Conservation (phyloP, 2,329 filamentous ascomycete species). For the Fusarium sulawesiense region DNA sequence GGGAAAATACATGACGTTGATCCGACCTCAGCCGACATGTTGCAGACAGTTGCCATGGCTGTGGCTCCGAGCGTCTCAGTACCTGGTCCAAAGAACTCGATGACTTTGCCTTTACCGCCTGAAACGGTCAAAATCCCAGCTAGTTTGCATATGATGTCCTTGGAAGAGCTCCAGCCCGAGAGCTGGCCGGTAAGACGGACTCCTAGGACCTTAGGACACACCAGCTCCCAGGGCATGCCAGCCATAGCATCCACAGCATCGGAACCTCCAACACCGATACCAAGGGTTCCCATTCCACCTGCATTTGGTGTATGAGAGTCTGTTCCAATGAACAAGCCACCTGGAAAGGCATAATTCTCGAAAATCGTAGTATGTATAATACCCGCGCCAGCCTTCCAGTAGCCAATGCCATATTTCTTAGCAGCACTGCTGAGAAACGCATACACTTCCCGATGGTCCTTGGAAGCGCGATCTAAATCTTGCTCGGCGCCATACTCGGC, state of each 20-base stretch:
- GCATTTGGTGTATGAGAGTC: constrained; percentile 54
- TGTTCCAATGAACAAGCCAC: constrained; percentile 52
- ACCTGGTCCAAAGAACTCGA: constrained; percentile 53
- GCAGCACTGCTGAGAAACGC: constrained; percentile 53
- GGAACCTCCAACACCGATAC: constrained; percentile 57
- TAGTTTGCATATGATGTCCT: constrained; percentile 53
- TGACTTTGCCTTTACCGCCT: constrained; percentile 51
- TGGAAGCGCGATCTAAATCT: constrained; percentile 1
- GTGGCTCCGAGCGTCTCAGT: constrained; percentile 49
- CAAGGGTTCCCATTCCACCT: constrained; percentile 51
- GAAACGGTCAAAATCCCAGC: constrained; percentile 50
- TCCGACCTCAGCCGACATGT: constrained; percentile 54
- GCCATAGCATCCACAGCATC: constrained; percentile 59
- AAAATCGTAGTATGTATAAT: constrained; percentile 56
- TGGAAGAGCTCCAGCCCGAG: neutral
- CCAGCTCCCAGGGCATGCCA: constrained; percentile 51
- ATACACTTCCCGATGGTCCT: constrained; percentile 50
- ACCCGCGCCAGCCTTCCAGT: constrained; percentile 52
- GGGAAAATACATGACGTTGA: constrained; percentile 54
- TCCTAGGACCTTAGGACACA: constrained; percentile 92
- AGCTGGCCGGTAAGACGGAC: constrained; percentile 82
- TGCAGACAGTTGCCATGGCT: constrained; percentile 53
- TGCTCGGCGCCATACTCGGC: constrained; percentile 24
- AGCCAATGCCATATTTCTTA: constrained; percentile 59
- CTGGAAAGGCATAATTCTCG: constrained; percentile 54